Conservation (phyloP, 2,329 filamentous ascomycete genomes). For the Capronia epimyces region DNA sequence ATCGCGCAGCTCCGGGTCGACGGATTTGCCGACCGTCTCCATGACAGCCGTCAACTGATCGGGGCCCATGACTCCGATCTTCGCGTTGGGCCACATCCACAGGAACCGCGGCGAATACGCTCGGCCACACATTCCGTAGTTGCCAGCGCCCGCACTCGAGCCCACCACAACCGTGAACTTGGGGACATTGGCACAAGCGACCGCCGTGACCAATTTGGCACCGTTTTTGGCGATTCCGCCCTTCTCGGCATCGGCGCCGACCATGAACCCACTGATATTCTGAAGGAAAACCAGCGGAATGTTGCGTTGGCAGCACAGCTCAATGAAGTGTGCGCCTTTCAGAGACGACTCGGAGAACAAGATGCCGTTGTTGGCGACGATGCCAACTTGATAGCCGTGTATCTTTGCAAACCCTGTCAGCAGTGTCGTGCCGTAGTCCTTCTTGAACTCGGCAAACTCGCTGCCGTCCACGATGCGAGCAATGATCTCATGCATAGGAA, state of each 20-base stretch:
- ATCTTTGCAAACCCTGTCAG: slow-evolving; percentile 89
- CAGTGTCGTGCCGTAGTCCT: slow-evolving; percentile 78
- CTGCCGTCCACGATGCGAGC: slow-evolving; percentile 87
- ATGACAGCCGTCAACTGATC: slow-evolving; percentile 91
- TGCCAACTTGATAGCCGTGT: slow-evolving; percentile 83
- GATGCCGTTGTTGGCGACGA: slow-evolving; percentile 94
- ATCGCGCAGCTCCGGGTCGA: slow-evolving; percentile 72
- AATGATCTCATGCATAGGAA: slow-evolving; percentile 85
- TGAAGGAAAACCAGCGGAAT: slow-evolving; percentile 91
- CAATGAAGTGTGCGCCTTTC: slow-evolving; percentile 95
- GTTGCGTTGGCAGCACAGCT: slow-evolving; percentile 83
- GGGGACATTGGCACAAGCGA: slow-evolving; percentile 87
- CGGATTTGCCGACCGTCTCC: slow-evolving; percentile 82
- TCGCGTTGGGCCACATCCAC: slow-evolving; percentile 98
- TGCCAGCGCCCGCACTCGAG: slow-evolving; percentile 85
- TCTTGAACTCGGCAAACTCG: slow-evolving; percentile 91
- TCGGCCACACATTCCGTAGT: slow-evolving; percentile 96
- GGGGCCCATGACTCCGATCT: slow-evolving; percentile 90
- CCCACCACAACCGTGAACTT: slow-evolving; percentile 98
- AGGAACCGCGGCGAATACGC: slow-evolving; percentile 88
- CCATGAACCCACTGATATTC: slow-evolving; percentile 98
- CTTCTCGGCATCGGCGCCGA: slow-evolving; percentile 82
- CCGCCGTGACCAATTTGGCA: slow-evolving; percentile 91
- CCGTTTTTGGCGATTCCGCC: slow-evolving; percentile 97
- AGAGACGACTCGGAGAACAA: slow-evolving; percentile 82